A percentile compares a stretch with the other conserved stretches of the same genome.
These are phyloP conservation scores for Emmonsiellopsis sp. DNA, from an alignment of 2,329 filamentous ascomycete species.

Conservation along the genomic window DNA sequence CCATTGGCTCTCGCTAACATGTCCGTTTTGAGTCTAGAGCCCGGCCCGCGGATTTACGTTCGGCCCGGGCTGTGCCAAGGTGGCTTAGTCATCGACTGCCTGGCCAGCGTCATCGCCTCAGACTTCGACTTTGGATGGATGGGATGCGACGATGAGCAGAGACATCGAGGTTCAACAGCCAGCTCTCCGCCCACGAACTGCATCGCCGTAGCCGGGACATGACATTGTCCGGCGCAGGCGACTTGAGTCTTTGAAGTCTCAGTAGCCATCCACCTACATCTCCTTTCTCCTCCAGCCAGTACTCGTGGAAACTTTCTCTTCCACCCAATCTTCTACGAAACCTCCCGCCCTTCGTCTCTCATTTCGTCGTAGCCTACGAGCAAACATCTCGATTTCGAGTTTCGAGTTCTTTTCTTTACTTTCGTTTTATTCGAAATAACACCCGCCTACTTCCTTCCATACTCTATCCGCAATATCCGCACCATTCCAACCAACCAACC, in stretches of 20 bases:
- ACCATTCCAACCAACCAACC: not conserved
- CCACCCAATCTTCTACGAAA: not conserved
- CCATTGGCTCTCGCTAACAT: slow-evolving; percentile 26
- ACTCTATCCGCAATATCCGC: not conserved
- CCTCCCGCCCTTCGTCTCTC: not conserved
- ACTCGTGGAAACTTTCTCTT: too few relatives aligned
- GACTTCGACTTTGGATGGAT: not conserved
- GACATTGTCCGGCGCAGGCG: not conserved
- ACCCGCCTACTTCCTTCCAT: not conserved
- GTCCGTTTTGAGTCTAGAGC: slow-evolving; percentile 23
- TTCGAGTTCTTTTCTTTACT: not conserved
- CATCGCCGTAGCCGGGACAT: not conserved
- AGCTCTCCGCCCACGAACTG: not conserved
- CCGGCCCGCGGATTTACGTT: not conserved
- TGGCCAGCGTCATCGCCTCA: not conserved
- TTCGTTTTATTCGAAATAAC: not conserved
- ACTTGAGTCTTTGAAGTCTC: not conserved
- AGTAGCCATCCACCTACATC: not conserved
- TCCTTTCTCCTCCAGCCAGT: not conserved
- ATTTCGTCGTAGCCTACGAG: not conserved
- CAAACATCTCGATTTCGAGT: not conserved
- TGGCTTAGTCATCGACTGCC: not conserved
- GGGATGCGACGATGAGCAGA: too few relatives aligned
- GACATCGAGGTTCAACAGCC: too few relatives aligned
- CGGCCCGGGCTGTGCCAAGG: not conserved